Evolutionary conservation across 1,284 basidiomycete genomes (phyloP), one percentile per base, ranked within the genome.

Genomic region (Sanghuangporus weigelae): DNA sequence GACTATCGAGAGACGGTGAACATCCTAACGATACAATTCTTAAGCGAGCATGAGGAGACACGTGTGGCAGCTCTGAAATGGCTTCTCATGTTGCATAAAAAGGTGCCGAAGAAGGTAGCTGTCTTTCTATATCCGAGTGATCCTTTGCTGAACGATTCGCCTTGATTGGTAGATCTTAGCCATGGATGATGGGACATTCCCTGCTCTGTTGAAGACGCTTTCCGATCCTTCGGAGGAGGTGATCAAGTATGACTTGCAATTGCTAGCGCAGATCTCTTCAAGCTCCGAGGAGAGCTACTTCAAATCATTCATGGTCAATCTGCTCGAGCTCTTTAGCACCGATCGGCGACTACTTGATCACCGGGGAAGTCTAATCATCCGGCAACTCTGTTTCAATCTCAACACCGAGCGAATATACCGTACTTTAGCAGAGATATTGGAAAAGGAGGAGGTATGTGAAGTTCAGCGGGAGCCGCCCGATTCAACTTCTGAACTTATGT

Each of bases 61-160:
- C 81, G 96, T 49, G 93, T 99, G 6, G 93, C 95, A 26, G 95
- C 96, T 3, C 78, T 99, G 68, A 95, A 97, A 76, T 99, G 97
- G 97, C 79, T 99, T 38, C 88, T 98, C 58, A 99, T 99, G 97
- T 78, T 99, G 60, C 97, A 99, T 76, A 91, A 95, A 72, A 98
- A 98, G 73, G 93, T 94, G 19, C 97, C 97, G 0, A 92, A 90
- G 75, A 97, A 96, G 84, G 93, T 90, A 66, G 48, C 74, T 65
- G 44, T 19, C 59, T 14, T 11, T 35, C 12, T 7, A 31, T 11
- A 19, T 54, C 53, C 10, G 12, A 6, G 6, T 54, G 26, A 54
- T 54, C 6, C 14, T 12, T 40, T 16, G 7, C 36, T 49, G 58
- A 26, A 53, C 14, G 39, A 11, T 49, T 48, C 55, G 38, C 42